These are phyloP conservation scores for Crepidotus variabilis DNA, from an alignment of 768 basidiomycete genomes.

Conservation along the genomic window DNA sequence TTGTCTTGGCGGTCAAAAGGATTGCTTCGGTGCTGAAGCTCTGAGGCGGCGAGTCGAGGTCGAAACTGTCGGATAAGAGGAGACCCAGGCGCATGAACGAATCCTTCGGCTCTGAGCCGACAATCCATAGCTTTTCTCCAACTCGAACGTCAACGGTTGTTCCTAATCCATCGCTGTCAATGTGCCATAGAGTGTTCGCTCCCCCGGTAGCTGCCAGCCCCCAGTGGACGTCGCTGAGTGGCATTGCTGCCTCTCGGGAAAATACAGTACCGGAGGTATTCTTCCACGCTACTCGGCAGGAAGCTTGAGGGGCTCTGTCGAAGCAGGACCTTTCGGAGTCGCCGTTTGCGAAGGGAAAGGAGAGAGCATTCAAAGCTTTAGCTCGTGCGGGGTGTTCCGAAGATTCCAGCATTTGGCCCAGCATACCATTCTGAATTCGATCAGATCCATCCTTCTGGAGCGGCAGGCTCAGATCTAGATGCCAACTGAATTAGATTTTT, in stretches of 20 bases:
- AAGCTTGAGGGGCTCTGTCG: background rate
- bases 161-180: constrained; percentile 15
- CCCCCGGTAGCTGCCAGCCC: constrained; percentile 11
- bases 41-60: background rate
- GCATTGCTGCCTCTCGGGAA: background rate
- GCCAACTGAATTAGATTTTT: background rate
- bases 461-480: background rate
- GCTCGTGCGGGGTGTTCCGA: background rate
- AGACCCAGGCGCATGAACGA: background rate
- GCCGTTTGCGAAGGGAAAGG: background rate
- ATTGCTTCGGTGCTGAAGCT: background rate
- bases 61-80: background rate
- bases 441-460: background rate
- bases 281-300: constrained; percentile 5
- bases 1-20: background rate
- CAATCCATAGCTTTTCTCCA: constrained; percentile 10
- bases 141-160: constrained; percentile 9
- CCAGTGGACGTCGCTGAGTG: constrained; percentile 12
- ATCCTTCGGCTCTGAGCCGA: background rate
- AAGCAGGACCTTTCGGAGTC: background rate
- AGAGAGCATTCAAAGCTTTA: constrained; percentile 5
- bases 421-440: background rate
- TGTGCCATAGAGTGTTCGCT: constrained; percentile 14
- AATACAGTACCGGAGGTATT: background rate
- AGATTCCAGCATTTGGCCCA: background rate